Evolutionary conservation across 2,329 filamentous ascomycete species (phyloP), one percentile per base, ranked within the genome.

Genomic region (Cladophialophora carrionii): DNA sequence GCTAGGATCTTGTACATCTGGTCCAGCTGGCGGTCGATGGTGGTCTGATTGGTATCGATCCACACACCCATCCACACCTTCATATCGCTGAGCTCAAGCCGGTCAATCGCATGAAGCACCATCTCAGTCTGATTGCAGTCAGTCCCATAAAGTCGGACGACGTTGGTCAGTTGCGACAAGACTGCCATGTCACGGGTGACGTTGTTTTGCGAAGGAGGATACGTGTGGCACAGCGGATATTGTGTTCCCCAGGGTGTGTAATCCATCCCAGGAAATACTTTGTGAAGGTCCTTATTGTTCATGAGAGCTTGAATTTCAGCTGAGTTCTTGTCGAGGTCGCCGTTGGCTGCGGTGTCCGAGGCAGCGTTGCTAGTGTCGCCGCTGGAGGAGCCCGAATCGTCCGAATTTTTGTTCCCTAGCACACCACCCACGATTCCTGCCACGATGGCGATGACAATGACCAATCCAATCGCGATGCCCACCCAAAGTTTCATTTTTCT

Each of bases 51-150:
- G 62, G 81, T 84, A 74, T 95, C 92, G 68, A 96, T 89, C 91
- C 93, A 97, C 3, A 98, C 93, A 17, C 94, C 94, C 52, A 98
- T 82, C 94, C 94, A 98, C 68, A 98, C 82, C 77, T 96, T 96
- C 81, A 96, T 87, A 61, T 90, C 84, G 31, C 77, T 81, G 71
- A 97, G 80, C 59, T 89, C 83, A 12, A 98, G 83, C 57, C 84
- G 84, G 63, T 90, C 83, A 71, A 98, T 89, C 22, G 93, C 88
- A 72, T 95, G 88, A 8, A 98, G 81, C 0, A 96, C 86, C 90
- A 98, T 95, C 77, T 96, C 86, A 0, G 94, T 98, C 78, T 98
- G 94, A 78, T 97, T 97, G 83, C 94, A 98, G 79, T 98, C 94
- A 12, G 92, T 98, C 57, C 94, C 94, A 76, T 98, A 98, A 0